Evolutionary conservation across 2,329 filamentous ascomycete species (phyloP), one percentile per base, ranked within the genome.

Genomic region (Diaporthe batatas): DNA sequence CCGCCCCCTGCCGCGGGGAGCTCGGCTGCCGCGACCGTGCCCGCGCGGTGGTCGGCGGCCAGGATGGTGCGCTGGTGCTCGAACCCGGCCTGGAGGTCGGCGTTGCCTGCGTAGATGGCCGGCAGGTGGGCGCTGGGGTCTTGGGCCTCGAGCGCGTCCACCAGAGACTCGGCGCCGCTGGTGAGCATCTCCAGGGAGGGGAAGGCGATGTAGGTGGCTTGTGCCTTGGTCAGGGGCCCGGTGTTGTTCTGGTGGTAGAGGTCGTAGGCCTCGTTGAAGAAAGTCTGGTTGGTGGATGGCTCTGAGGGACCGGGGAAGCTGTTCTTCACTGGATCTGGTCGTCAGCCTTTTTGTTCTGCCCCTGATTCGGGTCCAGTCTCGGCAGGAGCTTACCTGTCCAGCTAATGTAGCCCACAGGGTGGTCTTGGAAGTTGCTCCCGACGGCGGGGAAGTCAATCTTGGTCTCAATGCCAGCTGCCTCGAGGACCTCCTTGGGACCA

Each of bases 1-100:
- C 77, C 77, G 32, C 75, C 67, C 57, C 74, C 76, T 70, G 77
- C 76, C 23, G 75, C 77, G 57, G 78, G 75, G 53, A 79, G 49
- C 70, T 79, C 77, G 18, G 83, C 75, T 1, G 77, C 76, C n/a
- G 76, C 79, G 23, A 76, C 75, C n/a, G 75, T 71, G 1, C 80
- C 78, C 1, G 79, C 79, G 77, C 81, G 81, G 72, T 85, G 79
- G 6, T 84, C 76, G 44, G 82, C 81, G 0, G 79, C 78, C 32
- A 76, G 42, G 80, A 77, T 0, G 79, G 79, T 4, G 80, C 77
- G 39, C 71, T 74, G 77, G 2, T 23, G 39, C 58, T 62, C 39
- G 58, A 62, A 62, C 16, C 58, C 58, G 16, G 58, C 58, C 2
- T 8, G 39, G 2, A 62, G 58, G 8, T 6, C 2, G 8, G 58